Evolutionary conservation across 2,329 filamentous ascomycete genomes (phyloP), one percentile per base, ranked within the genome.

Genomic region (Leptographium flavum): DNA sequence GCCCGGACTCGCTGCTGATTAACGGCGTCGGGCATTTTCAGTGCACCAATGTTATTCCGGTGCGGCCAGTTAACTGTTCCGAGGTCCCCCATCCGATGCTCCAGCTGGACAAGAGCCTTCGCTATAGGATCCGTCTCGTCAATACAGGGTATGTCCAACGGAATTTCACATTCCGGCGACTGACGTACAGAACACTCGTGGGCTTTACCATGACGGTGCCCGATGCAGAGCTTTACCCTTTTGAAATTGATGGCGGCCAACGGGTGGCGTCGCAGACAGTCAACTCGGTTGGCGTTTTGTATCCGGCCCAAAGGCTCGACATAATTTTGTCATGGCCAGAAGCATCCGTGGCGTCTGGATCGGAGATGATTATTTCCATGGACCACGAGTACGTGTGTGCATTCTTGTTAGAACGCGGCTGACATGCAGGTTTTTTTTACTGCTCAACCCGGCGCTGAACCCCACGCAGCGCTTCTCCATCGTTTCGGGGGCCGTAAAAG

Each of bases 1-100:
- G 66, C 9, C 69, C 69, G 2, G 66, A 70, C 44, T 69, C 66
- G 0, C 48, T 72, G 2, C 49, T 72, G 1, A 52, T 73, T 25
- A 71, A 72, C 49, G 69, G 68, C 19, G 52, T 52, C 5, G 69
- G 69, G 2, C 48, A 50, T 7, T 73, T 68, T 45, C 54, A 64
- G 21, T 72, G 69, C 50, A 61, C 61, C 1, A 64, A 62, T 61
- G 65, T 65, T 15, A 60, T 67, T 1, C 63, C 64, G 42, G 64
- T 64, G 17, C 55, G 61, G 5, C 67, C 67, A 3, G 51, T 71
- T 4, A 60, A 72, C 46, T 73, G 69, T 49, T 49, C 57, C 5
- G 47, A 56, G 4, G 52, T 56, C 3, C 11, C 37, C 1, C 49
- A 43, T 37, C 52, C 53, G 0, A 22, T 54, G n/a, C 10, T 3